Conservation (phyloP, 345 rosid genomes). For the Euphorbia lathyris region DNA sequence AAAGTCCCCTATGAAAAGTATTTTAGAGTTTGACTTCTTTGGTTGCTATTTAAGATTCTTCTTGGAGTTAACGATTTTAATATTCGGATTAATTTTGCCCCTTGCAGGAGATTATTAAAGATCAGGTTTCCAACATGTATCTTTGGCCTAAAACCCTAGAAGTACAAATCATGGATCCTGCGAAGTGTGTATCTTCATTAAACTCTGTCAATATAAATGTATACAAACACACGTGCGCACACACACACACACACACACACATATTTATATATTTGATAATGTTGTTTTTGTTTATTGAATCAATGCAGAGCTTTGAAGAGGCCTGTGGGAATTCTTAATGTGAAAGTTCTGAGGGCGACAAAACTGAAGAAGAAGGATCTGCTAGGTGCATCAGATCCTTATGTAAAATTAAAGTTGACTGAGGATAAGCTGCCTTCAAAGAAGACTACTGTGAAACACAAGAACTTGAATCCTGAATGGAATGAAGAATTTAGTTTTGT, state of each 20-base stretch:
- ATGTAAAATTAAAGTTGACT: slow-evolving; percentile 78
- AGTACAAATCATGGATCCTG: slow-evolving; percentile 68
- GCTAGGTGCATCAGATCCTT: slow-evolving; percentile 96
- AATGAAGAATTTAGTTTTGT: slow-evolving; percentile 71
- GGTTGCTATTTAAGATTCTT: not conserved
- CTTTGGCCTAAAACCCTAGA: slow-evolving; percentile 91
- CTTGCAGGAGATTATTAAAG: slow-evolving; percentile 83
- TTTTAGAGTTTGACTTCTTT: slow-evolving; percentile 1
- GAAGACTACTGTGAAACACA: slow-evolving; percentile 90
- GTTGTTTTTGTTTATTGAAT: slow-evolving; percentile 21
- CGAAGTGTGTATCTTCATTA: slow-evolving; percentile 48
- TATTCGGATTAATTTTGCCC: not conserved
- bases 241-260: not conserved
- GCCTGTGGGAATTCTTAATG: slow-evolving; percentile 84
- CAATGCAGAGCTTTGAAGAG: slow-evolving; percentile 69
- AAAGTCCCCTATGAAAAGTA: not conserved
- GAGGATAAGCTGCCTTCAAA: slow-evolving; percentile 79
- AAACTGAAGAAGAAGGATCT: slow-evolving; percentile 87
- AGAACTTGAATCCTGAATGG: slow-evolving; percentile 96
- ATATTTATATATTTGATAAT: not conserved
- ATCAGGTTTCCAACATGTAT: slow-evolving; percentile 94
- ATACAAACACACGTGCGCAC: no score
- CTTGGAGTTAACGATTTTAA: slow-evolving; percentile 10
- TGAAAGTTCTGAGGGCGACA: slow-evolving; percentile 70
- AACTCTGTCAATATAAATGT: not conserved